phyloP scores from a whole-genome alignment of 441 rosid genomes.

The Croton laevigatus region DNA sequence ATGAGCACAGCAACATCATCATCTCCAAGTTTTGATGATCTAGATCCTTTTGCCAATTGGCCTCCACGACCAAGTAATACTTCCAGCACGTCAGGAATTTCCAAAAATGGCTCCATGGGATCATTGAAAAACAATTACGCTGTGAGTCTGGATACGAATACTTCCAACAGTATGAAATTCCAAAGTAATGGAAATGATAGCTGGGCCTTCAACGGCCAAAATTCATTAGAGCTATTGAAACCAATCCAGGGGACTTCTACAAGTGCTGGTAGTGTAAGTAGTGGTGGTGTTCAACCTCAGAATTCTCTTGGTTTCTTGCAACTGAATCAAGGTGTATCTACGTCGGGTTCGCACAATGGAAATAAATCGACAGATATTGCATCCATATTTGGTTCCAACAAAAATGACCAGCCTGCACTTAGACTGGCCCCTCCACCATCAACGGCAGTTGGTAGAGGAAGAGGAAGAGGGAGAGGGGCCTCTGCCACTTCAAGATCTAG shows the following conservation, averaged over 20 bases:
- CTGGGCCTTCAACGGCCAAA: constrained; percentile 52
- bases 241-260: constrained; percentile 33
- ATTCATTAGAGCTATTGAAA: constrained; percentile 35
- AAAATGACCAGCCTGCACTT: constrained; percentile 54
- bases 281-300: constrained; percentile 31
- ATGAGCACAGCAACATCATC: constrained; percentile 39
- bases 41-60: constrained; percentile 91
- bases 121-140: constrained; percentile 24
- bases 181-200: constrained; percentile 34
- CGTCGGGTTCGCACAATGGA: constrained; percentile 36
- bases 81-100: constrained; percentile 32
- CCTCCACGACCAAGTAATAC: constrained; percentile 54
- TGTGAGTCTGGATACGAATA: constrained; percentile 32
- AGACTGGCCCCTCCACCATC: constrained; percentile 84
- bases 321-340: constrained; percentile 47
- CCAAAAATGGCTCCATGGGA: constrained; percentile 36
- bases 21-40: constrained; percentile 52
- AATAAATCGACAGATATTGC: constrained; percentile 58
- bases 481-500: constrained; percentile 39
- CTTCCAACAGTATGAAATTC: constrained; percentile 28
- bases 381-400: constrained; percentile 68
- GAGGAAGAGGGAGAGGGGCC: constrained; percentile 69
- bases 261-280: constrained; percentile 28
- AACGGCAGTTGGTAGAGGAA: constrained; percentile 67
- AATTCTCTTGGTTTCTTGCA: constrained; percentile 53